phyloP scores from a whole-genome alignment of 1,284 basidiomycete genomes.

The Ustilago curta region DNA sequence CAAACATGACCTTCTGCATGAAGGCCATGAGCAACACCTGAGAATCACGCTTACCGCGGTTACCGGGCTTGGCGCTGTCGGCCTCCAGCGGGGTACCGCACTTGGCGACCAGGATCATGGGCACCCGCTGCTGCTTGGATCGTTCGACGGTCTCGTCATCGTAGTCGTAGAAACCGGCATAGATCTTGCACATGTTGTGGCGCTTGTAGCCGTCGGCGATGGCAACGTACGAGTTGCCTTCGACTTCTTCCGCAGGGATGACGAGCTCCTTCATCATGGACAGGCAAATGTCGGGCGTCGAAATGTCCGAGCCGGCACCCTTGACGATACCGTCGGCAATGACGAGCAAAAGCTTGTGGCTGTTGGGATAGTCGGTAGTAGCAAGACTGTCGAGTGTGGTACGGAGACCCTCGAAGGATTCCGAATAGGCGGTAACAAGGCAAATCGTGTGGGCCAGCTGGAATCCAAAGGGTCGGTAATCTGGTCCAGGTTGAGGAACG shows the following conservation, averaged over 20 bases:
- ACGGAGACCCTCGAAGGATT: slow-evolving; percentile 93
- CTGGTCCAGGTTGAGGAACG: slow-evolving; percentile 88
- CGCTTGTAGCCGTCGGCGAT: slow-evolving; percentile 99
- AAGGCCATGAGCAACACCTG: slow-evolving; percentile 78
- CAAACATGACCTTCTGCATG: slow-evolving; percentile 72
- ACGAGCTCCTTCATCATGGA: slow-evolving; percentile 98
- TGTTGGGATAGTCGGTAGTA: slow-evolving; percentile 98
- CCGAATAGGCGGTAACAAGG: slow-evolving; percentile 97
- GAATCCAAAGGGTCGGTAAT: slow-evolving; percentile 96
- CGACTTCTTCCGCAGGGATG: slow-evolving; percentile 84
- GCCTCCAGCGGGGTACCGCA: slow-evolving; percentile 78
- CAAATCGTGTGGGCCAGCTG: slow-evolving; percentile 93
- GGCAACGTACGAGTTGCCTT: slow-evolving; percentile 95
- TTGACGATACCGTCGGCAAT: slow-evolving; percentile 99
- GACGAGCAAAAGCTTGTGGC: slow-evolving; percentile 93
- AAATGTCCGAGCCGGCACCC: slow-evolving; percentile 73
- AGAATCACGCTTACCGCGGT: slow-evolving; percentile 97
- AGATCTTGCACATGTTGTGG: slow-evolving; percentile 99
- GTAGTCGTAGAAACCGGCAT: slow-evolving; percentile 96
- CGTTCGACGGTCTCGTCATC: slow-evolving; percentile 90
- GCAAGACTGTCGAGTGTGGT: slow-evolving; percentile 97
- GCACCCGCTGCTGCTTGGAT: slow-evolving; percentile 95
- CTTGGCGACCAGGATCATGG: slow-evolving; percentile 94
- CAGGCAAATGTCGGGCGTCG: slow-evolving; percentile 86
- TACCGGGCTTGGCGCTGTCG: slow-evolving; percentile 91